Evolutionary conservation across 805 yeast genomes (phyloP).

Genomic region (Yamadazyma sp.): DNA sequence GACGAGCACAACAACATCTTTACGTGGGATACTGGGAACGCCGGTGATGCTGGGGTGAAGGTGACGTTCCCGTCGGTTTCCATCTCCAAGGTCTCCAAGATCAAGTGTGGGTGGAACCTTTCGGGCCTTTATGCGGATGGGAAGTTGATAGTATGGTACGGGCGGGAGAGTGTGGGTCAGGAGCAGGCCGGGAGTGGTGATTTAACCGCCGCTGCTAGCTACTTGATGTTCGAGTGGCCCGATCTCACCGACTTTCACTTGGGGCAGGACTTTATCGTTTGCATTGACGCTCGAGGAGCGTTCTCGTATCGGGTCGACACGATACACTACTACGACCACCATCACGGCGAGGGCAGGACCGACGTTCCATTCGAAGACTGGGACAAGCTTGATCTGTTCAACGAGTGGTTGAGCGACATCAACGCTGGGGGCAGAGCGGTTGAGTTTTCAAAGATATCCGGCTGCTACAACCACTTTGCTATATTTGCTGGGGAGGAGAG

Average conservation of each 20-base stretch:
- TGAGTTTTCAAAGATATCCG: constrained; percentile 50
- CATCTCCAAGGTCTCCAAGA: constrained; percentile 23
- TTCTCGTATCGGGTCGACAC: constrained; percentile 11
- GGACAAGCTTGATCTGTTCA: constrained; percentile 7
- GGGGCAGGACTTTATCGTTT: constrained; percentile 47
- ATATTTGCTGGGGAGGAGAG: constrained; percentile 52
- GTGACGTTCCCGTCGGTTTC: constrained; percentile 35
- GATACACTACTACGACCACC: constrained; percentile 17
- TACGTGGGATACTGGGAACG: constrained; percentile 59
- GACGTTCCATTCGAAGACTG: constrained; percentile 12
- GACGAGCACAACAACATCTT: constrained; percentile 50
- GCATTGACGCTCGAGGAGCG: constrained; percentile 6
- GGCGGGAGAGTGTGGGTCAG: constrained; percentile 23
- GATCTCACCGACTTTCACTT: constrained; percentile 54
- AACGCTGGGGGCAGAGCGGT: constrained; percentile 21
- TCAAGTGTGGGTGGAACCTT: constrained; percentile 68
- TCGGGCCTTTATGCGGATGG: constrained; percentile 50
- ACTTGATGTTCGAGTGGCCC: constrained; percentile 35
- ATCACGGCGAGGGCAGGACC: constrained; percentile 12
- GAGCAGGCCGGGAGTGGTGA: constrained; percentile 20
- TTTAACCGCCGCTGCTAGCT: constrained; percentile 33
- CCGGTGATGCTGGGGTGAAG: constrained; percentile 37
- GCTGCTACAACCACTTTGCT: constrained; percentile 54
- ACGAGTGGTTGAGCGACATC: constrained; percentile 27
- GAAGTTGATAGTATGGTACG: constrained; percentile 62